These are phyloP conservation scores for Immersiella caudata DNA, from an alignment of 495 filamentous ascomycete species.

Conservation along the genomic window DNA sequence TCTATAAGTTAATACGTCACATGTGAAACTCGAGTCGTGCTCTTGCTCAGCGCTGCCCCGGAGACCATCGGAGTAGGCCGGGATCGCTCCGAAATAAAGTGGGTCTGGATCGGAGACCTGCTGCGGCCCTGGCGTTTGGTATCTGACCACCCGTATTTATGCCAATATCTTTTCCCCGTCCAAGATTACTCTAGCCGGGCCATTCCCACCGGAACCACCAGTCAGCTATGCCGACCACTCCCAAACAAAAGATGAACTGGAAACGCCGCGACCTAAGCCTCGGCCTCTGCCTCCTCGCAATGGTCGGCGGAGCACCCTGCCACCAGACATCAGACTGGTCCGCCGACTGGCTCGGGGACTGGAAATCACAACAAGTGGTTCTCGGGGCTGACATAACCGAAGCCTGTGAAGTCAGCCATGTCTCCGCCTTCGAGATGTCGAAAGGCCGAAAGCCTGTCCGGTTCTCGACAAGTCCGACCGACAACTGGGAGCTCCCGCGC, in stretches of 20 bases:
- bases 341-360: conserved; percentile 4
- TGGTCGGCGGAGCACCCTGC: not conserved
- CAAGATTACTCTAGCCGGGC: no score
- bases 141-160: no score
- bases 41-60: not conserved
- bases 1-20: not conserved
- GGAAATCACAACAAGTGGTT: conserved; percentile 5
- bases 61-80: not conserved
- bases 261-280: not conserved
- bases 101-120: not conserved
- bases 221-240: not conserved
- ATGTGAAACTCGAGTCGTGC: not conserved
- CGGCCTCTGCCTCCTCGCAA: not conserved
- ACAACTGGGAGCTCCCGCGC: conserved; percentile 17
- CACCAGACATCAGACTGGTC: not conserved
- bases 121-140: no score
- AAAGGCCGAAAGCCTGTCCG: conserved; percentile 18
- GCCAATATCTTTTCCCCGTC: no score
- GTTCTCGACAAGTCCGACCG: conserved; percentile 16
- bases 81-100: not conserved
- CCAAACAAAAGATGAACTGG: not conserved
- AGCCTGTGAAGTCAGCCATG: conserved; percentile 13
- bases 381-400: conserved; percentile 6
- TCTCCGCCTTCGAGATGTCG: conserved; percentile 17
- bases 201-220: not conserved